Base-by-base conservation (phyloP, 73 alveolate species). In the Diophrys sp. region DNA sequence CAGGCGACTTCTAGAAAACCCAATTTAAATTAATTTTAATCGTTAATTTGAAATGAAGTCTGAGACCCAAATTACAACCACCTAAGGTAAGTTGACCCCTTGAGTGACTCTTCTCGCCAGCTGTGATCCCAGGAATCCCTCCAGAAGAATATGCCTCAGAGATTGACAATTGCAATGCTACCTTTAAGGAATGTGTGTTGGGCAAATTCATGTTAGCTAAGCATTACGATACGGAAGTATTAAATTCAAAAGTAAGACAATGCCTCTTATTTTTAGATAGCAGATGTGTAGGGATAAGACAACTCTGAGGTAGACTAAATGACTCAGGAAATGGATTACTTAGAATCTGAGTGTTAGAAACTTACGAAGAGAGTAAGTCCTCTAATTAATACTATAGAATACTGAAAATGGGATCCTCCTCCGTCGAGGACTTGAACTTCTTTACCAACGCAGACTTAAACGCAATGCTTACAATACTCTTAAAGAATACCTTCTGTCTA, bases 1-100 rank as follows among this genome's bases (percentile, higher is more conserved):
- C 1, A 18, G 23, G 34, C 31, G n/a, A n/a, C 33, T 26, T 67
- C 77, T 74, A 75, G 85, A 55, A n/a, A n/a, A n/a, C n/a, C n/a
- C n/a, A n/a, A n/a, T 28, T 28, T 66, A 27, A 27, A 27, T n/a
- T n/a, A 66, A 66, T 66, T 24, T 27, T 66, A 66, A 66, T 24
- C 32, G 29, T 27, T 27, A 24, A 66, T 24, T 24, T 66, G 29
- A n/a, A 66, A 27, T 66, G 74, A 66, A 5, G 23, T 66, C 62
- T 44, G 62, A 18, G 18, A 44, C 62, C 18, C 5, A 18, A 44
- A 5, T 44, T 44, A 11, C 62, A 44, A 44, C n/a, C n/a, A n/a
- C n/a, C n/a, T n/a, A n/a, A n/a, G n/a, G n/a, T n/a, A n/a, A n/a
- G n/a, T n/a, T n/a, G n/a, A n/a, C n/a, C n/a, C n/a, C n/a, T n/a